Conservation (phyloP, 2,329 filamentous ascomycete genomes). For the Penicillium palitans region DNA sequence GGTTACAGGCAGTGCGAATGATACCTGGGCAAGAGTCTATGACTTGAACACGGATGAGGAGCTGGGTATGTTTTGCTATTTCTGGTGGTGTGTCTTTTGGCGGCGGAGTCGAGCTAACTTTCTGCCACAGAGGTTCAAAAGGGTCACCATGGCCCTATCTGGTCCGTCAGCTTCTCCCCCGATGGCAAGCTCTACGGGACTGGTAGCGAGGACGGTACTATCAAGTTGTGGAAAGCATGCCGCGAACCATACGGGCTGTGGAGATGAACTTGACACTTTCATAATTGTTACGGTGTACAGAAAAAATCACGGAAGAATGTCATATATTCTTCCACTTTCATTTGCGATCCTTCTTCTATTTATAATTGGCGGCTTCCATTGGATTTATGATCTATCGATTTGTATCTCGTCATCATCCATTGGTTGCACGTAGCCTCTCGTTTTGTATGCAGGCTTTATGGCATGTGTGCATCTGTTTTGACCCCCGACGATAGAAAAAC, state of each 20-base stretch:
- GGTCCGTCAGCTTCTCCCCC: slow-evolving; percentile 91
- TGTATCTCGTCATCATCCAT: background rate
- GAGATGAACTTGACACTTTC: slow-evolving; percentile 45
- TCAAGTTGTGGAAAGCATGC: slow-evolving; percentile 81
- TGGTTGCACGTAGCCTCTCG: background rate
- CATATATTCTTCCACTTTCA: background rate
- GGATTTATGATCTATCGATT: background rate
- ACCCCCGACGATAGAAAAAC: background rate
- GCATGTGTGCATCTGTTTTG: background rate
- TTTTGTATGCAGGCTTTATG: background rate
- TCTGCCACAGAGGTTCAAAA: slow-evolving; percentile 74
- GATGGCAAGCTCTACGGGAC: slow-evolving; percentile 96
- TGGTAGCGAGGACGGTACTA: slow-evolving; percentile 93
- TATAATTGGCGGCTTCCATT: background rate
- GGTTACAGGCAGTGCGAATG: slow-evolving; percentile 85
- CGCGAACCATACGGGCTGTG: slow-evolving; percentile 65
- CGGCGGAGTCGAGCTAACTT: slow-evolving; percentile 7
- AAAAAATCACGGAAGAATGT: background rate
- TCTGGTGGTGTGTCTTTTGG: background rate
- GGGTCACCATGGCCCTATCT: slow-evolving; percentile 95
- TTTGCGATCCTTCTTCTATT: background rate
- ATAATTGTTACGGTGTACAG: slow-evolving; percentile 7
- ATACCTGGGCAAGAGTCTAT: slow-evolving; percentile 96
- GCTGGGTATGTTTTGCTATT: slow-evolving; percentile 54
- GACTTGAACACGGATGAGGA: slow-evolving; percentile 81